Evolutionary conservation across 192 early-diverging fungal genomes (phyloP).

Genomic region (Linnemannia elongata): DNA sequence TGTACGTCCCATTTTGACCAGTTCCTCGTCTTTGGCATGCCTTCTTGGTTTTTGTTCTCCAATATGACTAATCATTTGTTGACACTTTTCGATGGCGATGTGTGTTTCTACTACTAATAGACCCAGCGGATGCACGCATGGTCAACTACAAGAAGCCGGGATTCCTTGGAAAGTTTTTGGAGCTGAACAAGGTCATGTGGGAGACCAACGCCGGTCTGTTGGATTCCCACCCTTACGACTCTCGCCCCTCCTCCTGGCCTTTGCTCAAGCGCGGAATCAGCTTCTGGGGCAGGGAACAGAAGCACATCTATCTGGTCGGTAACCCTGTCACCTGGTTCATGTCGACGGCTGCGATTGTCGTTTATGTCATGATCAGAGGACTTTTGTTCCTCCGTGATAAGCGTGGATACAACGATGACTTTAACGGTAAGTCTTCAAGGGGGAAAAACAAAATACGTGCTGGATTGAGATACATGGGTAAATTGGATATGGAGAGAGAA

Average conservation of each 20-base stretch:
- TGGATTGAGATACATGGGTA: neutral
- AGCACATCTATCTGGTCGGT: slow-evolving; percentile 92
- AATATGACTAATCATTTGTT: too few relatives aligned
- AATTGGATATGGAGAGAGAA: neutral
- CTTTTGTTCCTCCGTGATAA: slow-evolving; percentile 69
- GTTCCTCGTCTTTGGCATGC: neutral
- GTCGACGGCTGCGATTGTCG: slow-evolving; percentile 68
- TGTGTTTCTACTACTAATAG: slow-evolving; percentile 36
- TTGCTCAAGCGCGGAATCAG: slow-evolving; percentile 88
- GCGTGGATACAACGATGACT: slow-evolving; percentile 64
- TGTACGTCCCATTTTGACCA: slow-evolving; percentile 44
- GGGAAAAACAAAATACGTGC: neutral
- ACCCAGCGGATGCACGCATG: slow-evolving; percentile 68
- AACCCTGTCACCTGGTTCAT: slow-evolving; percentile 91
- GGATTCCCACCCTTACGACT: slow-evolving; percentile 94
- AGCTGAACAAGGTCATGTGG: slow-evolving; percentile 92
- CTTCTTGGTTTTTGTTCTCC: neutral
- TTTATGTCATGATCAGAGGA: slow-evolving; percentile 70
- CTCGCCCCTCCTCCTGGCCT: slow-evolving; percentile 90
- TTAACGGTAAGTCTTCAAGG: slow-evolving; percentile 31
- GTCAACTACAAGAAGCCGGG: slow-evolving; percentile 74
- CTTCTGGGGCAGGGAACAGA: slow-evolving; percentile 81
- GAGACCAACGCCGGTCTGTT: slow-evolving; percentile 88
- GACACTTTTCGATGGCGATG: too few relatives aligned
- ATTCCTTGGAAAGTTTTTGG: slow-evolving; percentile 90